Evolutionary conservation across 805 yeast species (phyloP).

Genomic region (Metschnikowia peoriensis): DNA sequence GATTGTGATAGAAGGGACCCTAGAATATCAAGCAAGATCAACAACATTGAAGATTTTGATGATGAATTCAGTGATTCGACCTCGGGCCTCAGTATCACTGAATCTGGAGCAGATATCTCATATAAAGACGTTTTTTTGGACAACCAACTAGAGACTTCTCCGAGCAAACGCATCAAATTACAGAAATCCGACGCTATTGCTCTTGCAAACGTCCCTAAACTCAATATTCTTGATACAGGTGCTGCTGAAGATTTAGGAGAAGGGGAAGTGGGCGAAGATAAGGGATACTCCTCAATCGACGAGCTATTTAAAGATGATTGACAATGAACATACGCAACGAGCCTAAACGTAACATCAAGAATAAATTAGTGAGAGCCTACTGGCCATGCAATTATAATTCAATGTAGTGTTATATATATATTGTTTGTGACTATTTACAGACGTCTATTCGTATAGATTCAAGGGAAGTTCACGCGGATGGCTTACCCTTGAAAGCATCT

Average conservation of each 20-base stretch:
- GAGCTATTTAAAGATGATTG: conserved; percentile 18
- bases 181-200: neutral
- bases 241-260: neutral
- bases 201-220: neutral
- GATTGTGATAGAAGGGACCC: neutral
- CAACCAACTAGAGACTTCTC: neutral
- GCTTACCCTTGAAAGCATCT: conserved; percentile 40
- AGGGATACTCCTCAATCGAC: conserved; percentile 20
- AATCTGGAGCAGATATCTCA: neutral
- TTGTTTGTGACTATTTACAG: conserved; percentile 5
- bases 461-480: conserved; percentile 11
- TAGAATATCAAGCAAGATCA: neutral
- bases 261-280: neutral
- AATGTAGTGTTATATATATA: neutral
- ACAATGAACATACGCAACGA: neutral
- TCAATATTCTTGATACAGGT: conserved; percentile 1
- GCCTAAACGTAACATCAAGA: neutral
- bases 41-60: conserved; percentile 1
- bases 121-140: neutral
- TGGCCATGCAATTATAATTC: neutral
- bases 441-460: neutral
- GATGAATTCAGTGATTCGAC: conserved; percentile 13
- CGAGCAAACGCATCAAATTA: neutral
- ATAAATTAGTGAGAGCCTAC: neutral
- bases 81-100: conserved; percentile 7